Conservation (phyloP, 768 basidiomycete species). For the Obba rivulosa region DNA sequence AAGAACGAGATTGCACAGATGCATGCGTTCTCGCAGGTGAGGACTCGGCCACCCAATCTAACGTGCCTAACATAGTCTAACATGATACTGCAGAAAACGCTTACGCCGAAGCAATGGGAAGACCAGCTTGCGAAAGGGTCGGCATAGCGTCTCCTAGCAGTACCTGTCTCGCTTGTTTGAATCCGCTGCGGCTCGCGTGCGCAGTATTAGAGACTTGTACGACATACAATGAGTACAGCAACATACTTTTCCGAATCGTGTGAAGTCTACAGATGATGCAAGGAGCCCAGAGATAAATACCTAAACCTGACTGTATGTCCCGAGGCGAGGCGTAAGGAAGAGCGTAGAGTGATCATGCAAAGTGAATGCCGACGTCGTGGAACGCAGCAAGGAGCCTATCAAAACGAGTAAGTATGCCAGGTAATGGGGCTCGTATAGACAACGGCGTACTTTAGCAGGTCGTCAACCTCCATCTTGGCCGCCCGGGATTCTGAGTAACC, state of each 20-base stretch:
- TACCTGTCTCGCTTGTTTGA: not conserved
- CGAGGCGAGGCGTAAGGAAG: no score
- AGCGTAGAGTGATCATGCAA: constrained; percentile 40
- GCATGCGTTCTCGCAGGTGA: constrained; percentile 87
- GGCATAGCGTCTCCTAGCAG: not conserved
- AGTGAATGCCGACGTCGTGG: constrained; percentile 70
- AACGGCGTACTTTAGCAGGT: constrained; percentile 71
- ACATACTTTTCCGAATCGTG: not conserved
- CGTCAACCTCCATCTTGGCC: constrained; percentile 91
- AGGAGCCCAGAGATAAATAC: not conserved
- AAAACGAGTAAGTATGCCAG: not conserved
- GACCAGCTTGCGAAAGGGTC: constrained; percentile 34
- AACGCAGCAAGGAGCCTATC: constrained; percentile 64
- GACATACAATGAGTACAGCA: not conserved
- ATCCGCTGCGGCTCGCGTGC: not conserved
- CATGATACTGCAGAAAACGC: constrained; percentile 51
- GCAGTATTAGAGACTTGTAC: not conserved
- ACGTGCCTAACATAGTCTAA: not conserved
- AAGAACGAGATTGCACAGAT: constrained; percentile 73
- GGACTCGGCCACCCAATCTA: constrained; percentile 3
- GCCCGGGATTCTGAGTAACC: constrained; percentile 75
- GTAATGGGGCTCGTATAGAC: not conserved
- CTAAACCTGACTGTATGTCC: no score
- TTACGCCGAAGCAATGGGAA: constrained; percentile 64
- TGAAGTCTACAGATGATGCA: not conserved